Evolutionary conservation across 352 stramenopile genomes (phyloP).

Genomic region (Globisporangium rhizosaccharum): DNA sequence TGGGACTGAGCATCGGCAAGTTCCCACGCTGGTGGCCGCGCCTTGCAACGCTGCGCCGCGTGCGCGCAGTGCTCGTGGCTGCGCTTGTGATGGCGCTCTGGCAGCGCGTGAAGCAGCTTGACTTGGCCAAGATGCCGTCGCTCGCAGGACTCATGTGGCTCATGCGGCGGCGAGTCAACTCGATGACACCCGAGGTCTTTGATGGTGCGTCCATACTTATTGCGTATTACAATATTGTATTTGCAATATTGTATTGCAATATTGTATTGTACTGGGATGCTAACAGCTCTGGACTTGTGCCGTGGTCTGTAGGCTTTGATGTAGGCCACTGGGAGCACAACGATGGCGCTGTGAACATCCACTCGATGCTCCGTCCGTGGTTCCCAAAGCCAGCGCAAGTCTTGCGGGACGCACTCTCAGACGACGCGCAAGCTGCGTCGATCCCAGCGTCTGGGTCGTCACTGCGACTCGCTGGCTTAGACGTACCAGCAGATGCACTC

Average conservation of each 20-base stretch:
- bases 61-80: slow-evolving; percentile 12
- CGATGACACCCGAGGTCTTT: slow-evolving; percentile 43
- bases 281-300: too few species aligned
- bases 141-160: slow-evolving; percentile 59
- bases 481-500: slow-evolving; percentile 11
- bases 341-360: slow-evolving; percentile 68
- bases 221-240: neutral
- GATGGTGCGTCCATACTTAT: slow-evolving; percentile 21
- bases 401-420: slow-evolving; percentile 13
- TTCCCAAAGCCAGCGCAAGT: slow-evolving; percentile 49
- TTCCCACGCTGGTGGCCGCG: slow-evolving; percentile 18
- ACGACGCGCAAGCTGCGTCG: slow-evolving; percentile 22
- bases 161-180: slow-evolving; percentile 42
- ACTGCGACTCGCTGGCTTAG: slow-evolving; percentile 22
- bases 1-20: slow-evolving; percentile 2
- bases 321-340: slow-evolving; percentile 61
- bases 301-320: slow-evolving; percentile 33
- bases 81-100: slow-evolving; percentile 24
- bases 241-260: neutral
- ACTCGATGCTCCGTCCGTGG: slow-evolving; percentile 64
- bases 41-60: slow-evolving; percentile 4
- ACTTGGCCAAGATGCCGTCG: slow-evolving; percentile 59
- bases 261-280: too few species aligned
- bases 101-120: slow-evolving; percentile 34
- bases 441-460: slow-evolving; percentile 32